Percentiles rank a stretch among this genome's conserved stretches.
phyloP scores from a whole-genome alignment of 441 rosid genomes.

The Eutrema salsugineum region DNA sequence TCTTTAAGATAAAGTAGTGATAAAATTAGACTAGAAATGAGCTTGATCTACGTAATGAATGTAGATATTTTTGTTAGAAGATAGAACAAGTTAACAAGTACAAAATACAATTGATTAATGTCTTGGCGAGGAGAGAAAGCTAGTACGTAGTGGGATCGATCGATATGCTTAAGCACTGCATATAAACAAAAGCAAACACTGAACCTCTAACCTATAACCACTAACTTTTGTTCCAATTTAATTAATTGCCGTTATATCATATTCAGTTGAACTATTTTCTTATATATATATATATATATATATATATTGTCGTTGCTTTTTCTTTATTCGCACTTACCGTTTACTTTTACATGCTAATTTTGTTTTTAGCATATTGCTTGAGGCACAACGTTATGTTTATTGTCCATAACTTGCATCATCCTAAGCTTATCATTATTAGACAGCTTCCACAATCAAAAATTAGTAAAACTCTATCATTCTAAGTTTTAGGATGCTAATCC shows the following conservation, averaged over 20 bases:
- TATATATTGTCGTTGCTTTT: not conserved
- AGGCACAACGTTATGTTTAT: too few relatives aligned
- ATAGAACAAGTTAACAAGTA: not conserved
- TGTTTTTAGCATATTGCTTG: too few relatives aligned
- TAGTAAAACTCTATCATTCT: too few relatives aligned
- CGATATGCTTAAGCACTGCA: constrained; percentile 1
- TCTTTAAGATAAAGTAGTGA: not conserved
- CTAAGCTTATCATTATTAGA: too few relatives aligned
- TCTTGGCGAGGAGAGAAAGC: not conserved
- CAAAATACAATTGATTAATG: not conserved
- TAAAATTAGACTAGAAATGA: not conserved
- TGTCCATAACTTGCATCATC: too few relatives aligned
- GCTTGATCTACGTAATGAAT: not conserved
- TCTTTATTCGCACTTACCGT: not conserved
- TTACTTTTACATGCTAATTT: not conserved
- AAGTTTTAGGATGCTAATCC: not conserved
- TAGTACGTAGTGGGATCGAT: constrained; percentile 5
- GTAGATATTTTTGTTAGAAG: constrained; percentile 4
- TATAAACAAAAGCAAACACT: not conserved
- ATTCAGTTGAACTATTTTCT: not conserved
- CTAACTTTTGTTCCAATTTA: not conserved
- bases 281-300: too few relatives aligned
- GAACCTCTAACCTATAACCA: not conserved
- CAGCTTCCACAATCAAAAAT: too few relatives aligned
- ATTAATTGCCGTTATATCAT: not conserved